Base-by-base conservation (phyloP, 2,329 filamentous ascomycete species). In the Pezizomycotina sp. region DNA sequence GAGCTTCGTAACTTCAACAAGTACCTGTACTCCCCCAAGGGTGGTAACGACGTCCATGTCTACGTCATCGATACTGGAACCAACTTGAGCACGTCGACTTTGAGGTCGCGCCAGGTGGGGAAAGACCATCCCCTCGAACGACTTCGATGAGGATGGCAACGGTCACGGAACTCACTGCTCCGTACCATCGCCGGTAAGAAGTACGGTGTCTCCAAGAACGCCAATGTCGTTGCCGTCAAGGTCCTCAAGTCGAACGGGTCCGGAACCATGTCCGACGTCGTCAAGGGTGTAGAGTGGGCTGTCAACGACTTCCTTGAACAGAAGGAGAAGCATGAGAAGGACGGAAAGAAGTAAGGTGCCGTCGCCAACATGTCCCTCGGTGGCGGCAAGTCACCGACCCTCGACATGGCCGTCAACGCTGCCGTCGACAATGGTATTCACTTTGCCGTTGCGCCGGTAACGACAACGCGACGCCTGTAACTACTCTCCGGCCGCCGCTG, bases 171-270 rank as follows among this genome's bases (percentile, higher is more conserved):
- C 89, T 55, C 89, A 98, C 70, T 98, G 89, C 74, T 95, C 89
- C 48, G 89, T 53, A 98, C 91, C 46, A 77, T 98, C 54, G 89
- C 80, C 49, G 89, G 91, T 58, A 91, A 89, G 74, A 93, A 92
- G 68, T 98, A 92, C 58, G 89, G 89, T 71, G 89, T 98, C 48
- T 86, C 89, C 59, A 98, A 98, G 77, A 93, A 95, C 73, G 89
- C 91, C 56, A 74, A 81, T 52, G 68, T 98, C 60, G 84, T 91
- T 56, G 89, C 89, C 48, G 84, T 98, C 68, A 98, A 98, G 76
- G 89, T 98, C 25, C 78, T 98, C 52, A 74, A 78, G 58, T 93
- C 86, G 53, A 98, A 92, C 62, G 89, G 89, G 53, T 93, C 86
- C 31, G 89, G 89, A 54, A 84, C 82, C 58, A 98, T 98, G 91